Conservation (phyloP, 139 green algal genomes). For the Coelastrella sp. region DNA sequence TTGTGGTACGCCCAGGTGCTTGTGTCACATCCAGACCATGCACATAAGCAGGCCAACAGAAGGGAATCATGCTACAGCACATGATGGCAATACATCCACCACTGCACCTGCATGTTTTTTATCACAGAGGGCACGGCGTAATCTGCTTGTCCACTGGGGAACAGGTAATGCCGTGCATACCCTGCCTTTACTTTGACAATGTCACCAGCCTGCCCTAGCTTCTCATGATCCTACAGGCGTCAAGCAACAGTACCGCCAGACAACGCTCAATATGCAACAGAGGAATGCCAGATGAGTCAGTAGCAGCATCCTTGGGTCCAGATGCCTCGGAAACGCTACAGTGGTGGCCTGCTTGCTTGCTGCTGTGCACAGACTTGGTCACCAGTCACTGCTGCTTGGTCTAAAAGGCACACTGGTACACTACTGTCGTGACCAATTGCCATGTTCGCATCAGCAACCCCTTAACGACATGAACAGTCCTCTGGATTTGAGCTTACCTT, state of each 20-base stretch:
- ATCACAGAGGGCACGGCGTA: constrained; percentile 42
- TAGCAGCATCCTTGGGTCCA: too few species aligned
- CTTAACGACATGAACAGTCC: background rate
- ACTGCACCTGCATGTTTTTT: background rate
- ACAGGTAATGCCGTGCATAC: constrained; percentile 31
- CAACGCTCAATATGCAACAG: background rate
- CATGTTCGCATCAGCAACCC: background rate
- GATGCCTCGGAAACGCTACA: too few species aligned
- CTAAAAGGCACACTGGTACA: too few species aligned
- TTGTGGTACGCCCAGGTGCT: too few species aligned
- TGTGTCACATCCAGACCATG: too few species aligned
- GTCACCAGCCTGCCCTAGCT: constrained; percentile 15
- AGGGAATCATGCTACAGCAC: background rate
- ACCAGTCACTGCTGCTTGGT: too few species aligned
- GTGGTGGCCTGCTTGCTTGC: too few species aligned
- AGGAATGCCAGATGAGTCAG: too few species aligned
- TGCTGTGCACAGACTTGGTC: too few species aligned
- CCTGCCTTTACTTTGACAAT: constrained; percentile 31
- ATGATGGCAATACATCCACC: background rate
- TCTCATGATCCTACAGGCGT: constrained; percentile 20
- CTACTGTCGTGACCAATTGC: background rate
- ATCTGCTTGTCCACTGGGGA: constrained; percentile 22
- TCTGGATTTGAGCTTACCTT: constrained; percentile 12
- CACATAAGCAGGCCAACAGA: too few species aligned
- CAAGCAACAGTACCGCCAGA: background rate